Conservation (phyloP, 2,329 filamentous ascomycete species). For the Aspergillus intermedius region DNA sequence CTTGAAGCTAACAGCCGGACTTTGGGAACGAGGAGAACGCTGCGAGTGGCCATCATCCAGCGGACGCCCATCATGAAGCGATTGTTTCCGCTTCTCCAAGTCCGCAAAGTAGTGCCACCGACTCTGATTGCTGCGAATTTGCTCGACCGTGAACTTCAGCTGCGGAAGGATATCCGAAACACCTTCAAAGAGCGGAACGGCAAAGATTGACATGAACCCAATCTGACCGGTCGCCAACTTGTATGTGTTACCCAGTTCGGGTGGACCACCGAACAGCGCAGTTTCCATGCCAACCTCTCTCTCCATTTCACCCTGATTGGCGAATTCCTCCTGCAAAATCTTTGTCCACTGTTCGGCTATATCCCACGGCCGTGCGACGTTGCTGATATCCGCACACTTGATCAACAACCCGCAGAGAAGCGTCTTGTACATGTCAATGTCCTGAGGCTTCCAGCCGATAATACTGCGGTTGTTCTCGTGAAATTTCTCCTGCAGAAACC, state of each 20-base stretch:
- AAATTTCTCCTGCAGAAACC: slow-evolving; percentile 72
- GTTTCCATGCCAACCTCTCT: slow-evolving; percentile 78
- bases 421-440: slow-evolving; percentile 68
- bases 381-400: slow-evolving; percentile 98
- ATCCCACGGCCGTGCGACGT: slow-evolving; percentile 80
- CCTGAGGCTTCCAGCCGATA: slow-evolving; percentile 70
- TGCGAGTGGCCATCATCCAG: slow-evolving; percentile 14
- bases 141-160: slow-evolving; percentile 76
- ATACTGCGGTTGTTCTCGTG: slow-evolving; percentile 56
- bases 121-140: slow-evolving; percentile 69
- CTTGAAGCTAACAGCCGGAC: slow-evolving; percentile 16
- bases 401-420: slow-evolving; percentile 86
- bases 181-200: slow-evolving; percentile 81
- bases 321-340: slow-evolving; percentile 92
- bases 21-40: slow-evolving; percentile 29
- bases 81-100: slow-evolving; percentile 22
- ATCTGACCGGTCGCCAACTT: slow-evolving; percentile 84
- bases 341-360: slow-evolving; percentile 84
- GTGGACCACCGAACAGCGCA: slow-evolving; percentile 70
- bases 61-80: slow-evolving; percentile 6
- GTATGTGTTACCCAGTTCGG: slow-evolving; percentile 73
- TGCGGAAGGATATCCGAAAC: slow-evolving; percentile 79
- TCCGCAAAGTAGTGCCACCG: slow-evolving; percentile 52
- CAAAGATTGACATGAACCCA: slow-evolving; percentile 94
- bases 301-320: slow-evolving; percentile 89